Evolutionary conservation across 306 rosid species (phyloP), one percentile per base, ranked within the genome.

Genomic region (Ormosia emarginata): DNA sequence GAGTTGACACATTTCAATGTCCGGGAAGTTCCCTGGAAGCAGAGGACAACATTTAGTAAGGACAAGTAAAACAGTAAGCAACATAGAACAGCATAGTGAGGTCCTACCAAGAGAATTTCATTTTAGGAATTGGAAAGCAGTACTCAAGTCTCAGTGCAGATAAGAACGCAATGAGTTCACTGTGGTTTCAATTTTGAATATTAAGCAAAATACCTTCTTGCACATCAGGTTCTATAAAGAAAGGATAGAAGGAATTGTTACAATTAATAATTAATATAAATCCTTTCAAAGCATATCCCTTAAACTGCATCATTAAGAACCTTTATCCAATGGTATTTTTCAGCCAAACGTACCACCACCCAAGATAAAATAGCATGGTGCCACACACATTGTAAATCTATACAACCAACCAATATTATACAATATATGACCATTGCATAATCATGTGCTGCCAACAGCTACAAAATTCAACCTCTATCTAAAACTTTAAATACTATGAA

Each of bases 241-340:
- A 7, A 6, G 33, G 59, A 34, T 56, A 41, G 24, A 57, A 10
- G 5, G 10, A 17, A 49, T 77, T 15, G 37, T 15, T 32, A 75
- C 7, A n/a, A 24, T 14, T 36, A 49, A 5, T 7, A 17, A 18
- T 62, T 43, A 58, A 33, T 69, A 32, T 47, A 33, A 62, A 76
- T 63, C 18, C 36, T 55, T 13, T 44, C 10, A 2, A 69, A 32
- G 24, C 30, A 78, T 8, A 57, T 43, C 50, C 44, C 32, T 57
- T 33, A 57, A 79, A 76, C 46, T 7, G 56, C 53, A 74, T 18
- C 64, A 77, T 4, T 24, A 68, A 57, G 77, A 79, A 56, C 66
- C 46, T 68, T 41, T 14, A 78, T 33, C 18, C 37, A 77, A 64
- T 34, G 53, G 52, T 6, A 8, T 64, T 64, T 15, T 40, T 44